Evolutionary conservation across 2,329 filamentous ascomycete genomes (phyloP).

Genomic region (Colletotrichum sansevieriae): DNA sequence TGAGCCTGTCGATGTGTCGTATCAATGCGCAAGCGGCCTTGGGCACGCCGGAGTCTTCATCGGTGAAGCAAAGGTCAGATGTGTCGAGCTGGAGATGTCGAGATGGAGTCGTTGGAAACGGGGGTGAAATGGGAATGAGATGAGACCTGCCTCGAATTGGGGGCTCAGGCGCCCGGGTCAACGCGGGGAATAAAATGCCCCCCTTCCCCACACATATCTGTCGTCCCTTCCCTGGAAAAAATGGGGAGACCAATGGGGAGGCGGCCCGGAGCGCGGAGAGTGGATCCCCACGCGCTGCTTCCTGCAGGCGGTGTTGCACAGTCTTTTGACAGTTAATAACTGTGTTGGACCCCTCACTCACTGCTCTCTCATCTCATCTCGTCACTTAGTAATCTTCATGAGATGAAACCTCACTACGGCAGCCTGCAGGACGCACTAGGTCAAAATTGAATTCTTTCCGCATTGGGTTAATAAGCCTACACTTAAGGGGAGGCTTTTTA

Average conservation of each 20-base stretch:
- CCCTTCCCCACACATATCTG: conserved; percentile 27
- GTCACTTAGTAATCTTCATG: too few species aligned
- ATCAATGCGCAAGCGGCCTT: not conserved
- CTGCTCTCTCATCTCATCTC: not conserved
- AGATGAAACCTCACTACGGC: too few species aligned
- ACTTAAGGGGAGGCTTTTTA: too few species aligned
- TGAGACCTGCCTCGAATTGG: conserved; percentile 20
- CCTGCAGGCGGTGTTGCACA: too few species aligned
- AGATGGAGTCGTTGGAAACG: not conserved
- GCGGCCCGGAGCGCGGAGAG: not conserved
- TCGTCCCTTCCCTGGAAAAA: not conserved
- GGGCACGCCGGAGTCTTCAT: not conserved
- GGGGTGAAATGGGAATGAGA: not conserved
- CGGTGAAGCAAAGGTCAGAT: not conserved
- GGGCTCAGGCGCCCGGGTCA: not conserved
- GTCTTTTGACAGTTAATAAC: not conserved
- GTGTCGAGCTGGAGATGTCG: conserved; percentile 14
- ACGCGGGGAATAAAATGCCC: conserved; percentile 19
- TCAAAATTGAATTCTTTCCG: too few species aligned
- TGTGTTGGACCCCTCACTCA: not conserved
- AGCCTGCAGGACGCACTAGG: too few species aligned
- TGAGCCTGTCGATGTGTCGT: not conserved
- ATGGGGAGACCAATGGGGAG: too few species aligned
- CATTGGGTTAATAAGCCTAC: too few species aligned
- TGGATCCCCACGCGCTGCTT: conserved; percentile 11